Base-by-base conservation (phyloP, 2,329 filamentous ascomycete genomes). In the Fragosphaeria purpurea region DNA sequence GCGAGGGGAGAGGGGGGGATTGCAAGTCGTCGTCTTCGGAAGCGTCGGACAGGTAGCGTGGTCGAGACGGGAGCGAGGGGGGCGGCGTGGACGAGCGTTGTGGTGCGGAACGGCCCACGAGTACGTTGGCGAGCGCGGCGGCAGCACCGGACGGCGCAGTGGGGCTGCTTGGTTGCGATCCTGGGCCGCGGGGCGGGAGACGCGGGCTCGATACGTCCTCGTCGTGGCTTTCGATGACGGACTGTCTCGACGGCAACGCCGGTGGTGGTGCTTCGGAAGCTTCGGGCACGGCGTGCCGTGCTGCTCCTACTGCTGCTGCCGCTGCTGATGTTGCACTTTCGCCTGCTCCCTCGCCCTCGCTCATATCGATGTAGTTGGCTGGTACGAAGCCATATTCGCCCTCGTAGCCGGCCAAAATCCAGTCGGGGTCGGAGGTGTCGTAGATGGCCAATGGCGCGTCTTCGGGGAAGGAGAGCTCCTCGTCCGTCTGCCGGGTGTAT, bases 401-500 rank as follows among this genome's bases (percentile, higher is more conserved):
- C 58, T 89, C 82, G 43, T 84, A 72, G 13, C 91, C 90, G 34
- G 95, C 91, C 46, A 98, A 73, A 55, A 93, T 95, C 93, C 93
- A 98, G 68, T 98, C 93, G 11, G 88, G 88, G 66, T 98, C 93
- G 5, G 88, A 85, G 8, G 77, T 83, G 67, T 98, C 93, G 69
- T 87, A 97, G 45, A 98, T 86, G 54, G 86, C 74, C 46, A 98
- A 76, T 43, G 80, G 70, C 41, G 85, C 83, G 63, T 95, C 90
- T 71, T 98, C 93, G 46, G 87, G 79, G 64, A 98, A 97, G 31
- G 91, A 97, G 8, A 98, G 75, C 69, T 98, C 93, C 68, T 98
- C 93, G 63, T 98, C 93, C 31, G 93, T 98, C 70, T 98, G 93
- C 60, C 91, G 82, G 47, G 87, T 87, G 67, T 98, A 98, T 67